Percentiles rank a stretch among this genome's conserved stretches.
Conservation (phyloP, 73 alveolate genomes). For the Loxodes magnus region DNA sequence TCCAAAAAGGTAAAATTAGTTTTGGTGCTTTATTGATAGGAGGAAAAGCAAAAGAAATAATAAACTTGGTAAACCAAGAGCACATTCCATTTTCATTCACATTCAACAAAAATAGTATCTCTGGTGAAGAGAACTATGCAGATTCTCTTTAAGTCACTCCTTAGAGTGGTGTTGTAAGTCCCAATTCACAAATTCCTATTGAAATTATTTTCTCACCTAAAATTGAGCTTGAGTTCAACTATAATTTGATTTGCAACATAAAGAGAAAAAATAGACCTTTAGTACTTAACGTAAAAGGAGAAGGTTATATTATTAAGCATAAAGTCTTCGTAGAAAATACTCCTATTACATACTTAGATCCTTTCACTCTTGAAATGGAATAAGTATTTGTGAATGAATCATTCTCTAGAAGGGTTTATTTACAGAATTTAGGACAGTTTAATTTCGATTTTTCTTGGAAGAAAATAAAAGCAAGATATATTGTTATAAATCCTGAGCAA, state of each 20-base stretch:
- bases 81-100: constrained; percentile 93
- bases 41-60: constrained; percentile 96
- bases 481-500: constrained; percentile 90
- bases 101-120: constrained; percentile 73
- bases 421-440: constrained; percentile 90
- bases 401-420: constrained; percentile 68
- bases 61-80: constrained; percentile 89
- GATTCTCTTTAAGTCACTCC: constrained; percentile 93
- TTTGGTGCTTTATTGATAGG: constrained; percentile 97
- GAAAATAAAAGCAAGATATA: constrained; percentile 54
- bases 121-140: constrained; percentile 87
- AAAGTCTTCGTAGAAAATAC: constrained; percentile 70
- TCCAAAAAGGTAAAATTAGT: constrained; percentile 95
- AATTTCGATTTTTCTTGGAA: constrained; percentile 93
- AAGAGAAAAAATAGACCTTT: constrained; percentile 97
- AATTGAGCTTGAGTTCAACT: constrained; percentile 88
- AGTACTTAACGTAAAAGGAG: constrained; percentile 97
- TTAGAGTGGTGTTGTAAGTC: constrained; percentile 86
- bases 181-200: constrained; percentile 77
- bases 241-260: constrained; percentile 89
- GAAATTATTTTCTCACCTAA: constrained; percentile 94
- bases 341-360: constrained; percentile 55
- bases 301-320: constrained; percentile 86
- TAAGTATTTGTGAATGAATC: constrained; percentile 93
- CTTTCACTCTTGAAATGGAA: constrained; percentile 78